phyloP scores from a whole-genome alignment of 2,329 filamentous ascomycete genomes.

The Thelonectria rubi region DNA sequence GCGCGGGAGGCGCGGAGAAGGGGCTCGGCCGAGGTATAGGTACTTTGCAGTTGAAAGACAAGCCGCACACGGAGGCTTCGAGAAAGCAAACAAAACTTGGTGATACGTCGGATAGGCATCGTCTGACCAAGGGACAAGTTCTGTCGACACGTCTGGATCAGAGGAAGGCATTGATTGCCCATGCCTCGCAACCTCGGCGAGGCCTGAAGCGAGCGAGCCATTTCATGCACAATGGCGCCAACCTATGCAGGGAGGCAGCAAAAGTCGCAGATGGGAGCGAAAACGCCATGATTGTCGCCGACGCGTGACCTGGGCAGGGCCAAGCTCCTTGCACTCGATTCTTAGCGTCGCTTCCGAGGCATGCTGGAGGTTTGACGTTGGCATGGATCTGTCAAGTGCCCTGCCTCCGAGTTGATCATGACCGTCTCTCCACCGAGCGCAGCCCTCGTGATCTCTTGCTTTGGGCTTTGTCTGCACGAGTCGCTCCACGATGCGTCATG shows the following conservation, averaged over 20 bases:
- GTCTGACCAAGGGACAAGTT: constrained; percentile 11
- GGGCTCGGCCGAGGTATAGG: constrained; percentile 26
- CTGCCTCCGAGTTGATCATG: not conserved
- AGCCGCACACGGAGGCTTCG: constrained; percentile 27
- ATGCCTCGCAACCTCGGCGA: constrained; percentile 6
- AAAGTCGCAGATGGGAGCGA: constrained; percentile 6
- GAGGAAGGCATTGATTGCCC: constrained; percentile 1
- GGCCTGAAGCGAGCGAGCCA: constrained; percentile 5
- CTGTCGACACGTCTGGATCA: not conserved
- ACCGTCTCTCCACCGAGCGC: not conserved
- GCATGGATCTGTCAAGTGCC: constrained; percentile 13
- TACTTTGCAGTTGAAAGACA: constrained; percentile 26
- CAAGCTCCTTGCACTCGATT: not conserved
- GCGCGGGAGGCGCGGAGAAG: constrained; percentile 6
- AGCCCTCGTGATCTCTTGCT: constrained; percentile 13
- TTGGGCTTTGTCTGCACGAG: constrained; percentile 2
- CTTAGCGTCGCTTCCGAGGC: not conserved
- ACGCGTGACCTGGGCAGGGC: constrained; percentile 17
- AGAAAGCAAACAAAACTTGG: constrained; percentile 24
- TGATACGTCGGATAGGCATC: constrained; percentile 14
- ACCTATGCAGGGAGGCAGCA: too few species aligned
- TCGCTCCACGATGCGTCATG: constrained; percentile 18
- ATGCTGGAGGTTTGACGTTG: not conserved
- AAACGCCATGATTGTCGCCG: constrained; percentile 10
- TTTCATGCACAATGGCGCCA: constrained; percentile 18